These are phyloP conservation scores for Penicillium italicum DNA, from an alignment of 2,329 filamentous ascomycete genomes.

Conservation along the genomic window DNA sequence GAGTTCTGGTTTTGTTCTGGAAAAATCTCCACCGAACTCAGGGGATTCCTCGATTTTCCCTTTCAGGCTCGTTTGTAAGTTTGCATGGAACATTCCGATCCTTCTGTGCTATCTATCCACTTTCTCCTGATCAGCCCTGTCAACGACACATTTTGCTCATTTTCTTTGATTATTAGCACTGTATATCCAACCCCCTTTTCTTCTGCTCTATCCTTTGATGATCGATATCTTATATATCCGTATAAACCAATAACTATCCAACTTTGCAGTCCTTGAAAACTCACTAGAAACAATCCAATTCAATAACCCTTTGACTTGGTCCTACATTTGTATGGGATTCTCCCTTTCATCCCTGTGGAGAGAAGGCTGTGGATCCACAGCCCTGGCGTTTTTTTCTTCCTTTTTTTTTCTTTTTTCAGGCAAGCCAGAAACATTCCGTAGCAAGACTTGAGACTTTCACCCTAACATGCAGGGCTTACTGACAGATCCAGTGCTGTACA, in stretches of 20 bases:
- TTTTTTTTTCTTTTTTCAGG: background rate
- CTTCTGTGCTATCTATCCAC: background rate
- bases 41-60: slow-evolving; percentile 13
- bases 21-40: slow-evolving; percentile 15
- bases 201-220: background rate
- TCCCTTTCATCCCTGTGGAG: slow-evolving; percentile 4
- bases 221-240: background rate
- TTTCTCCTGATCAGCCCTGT: slow-evolving; percentile 11
- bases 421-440: background rate
- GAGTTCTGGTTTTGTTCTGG: slow-evolving; percentile 15
- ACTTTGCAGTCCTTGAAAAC: background rate
- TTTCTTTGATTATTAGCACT: background rate
- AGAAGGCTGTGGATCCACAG: background rate
- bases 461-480: background rate
- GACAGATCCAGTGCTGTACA: background rate
- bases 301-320: background rate
- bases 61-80: slow-evolving; percentile 16
- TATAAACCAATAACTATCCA: background rate
- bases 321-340: slow-evolving; percentile 1
- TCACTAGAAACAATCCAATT: slow-evolving; percentile 5
- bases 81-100: slow-evolving; percentile 10
- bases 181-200: slow-evolving; percentile 1
- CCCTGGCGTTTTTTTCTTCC: background rate
- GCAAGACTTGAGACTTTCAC: background rate
- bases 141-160: background rate